Base-by-base conservation (phyloP, 805 yeast genomes). In the Cyberlindnera saturnus region DNA sequence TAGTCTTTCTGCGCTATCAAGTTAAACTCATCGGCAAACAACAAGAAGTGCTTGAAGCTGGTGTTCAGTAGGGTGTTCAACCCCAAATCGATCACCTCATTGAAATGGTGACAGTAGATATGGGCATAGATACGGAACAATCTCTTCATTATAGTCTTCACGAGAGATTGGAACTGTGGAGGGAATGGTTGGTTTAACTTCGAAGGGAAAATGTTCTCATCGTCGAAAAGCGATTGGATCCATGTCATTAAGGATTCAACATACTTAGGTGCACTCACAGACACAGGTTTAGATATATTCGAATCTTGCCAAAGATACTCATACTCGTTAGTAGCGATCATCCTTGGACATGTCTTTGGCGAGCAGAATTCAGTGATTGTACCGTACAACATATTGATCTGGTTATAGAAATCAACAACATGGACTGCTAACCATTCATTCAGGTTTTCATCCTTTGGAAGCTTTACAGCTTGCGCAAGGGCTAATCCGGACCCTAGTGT, bases 351-450 rank as follows among this genome's bases (percentile, higher is more conserved):
- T 3, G 95, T 76, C n/a, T 69, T 64, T 3, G 98, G 97, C 0
- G 97, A 88, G 63, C 99, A 93, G 59, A 93, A 90, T 65, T 89
- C 96, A 1, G 98, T 91, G 50, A 93, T 86, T 4, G 97, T 81
- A 9, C 97, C 96, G 56, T 93, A 91, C 7, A 91, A 70, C 99
- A 91, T 93, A 65, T 91, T 91, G 52, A 91, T 82, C 62, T 91
- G 99, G 62, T 90, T 90, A 67, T 86, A 91, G 60, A 91, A 93
- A 63, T 91, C 98, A 15, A 90, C 97, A n/a, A 91, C 93, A 61
- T 91, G 96, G 11, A 90, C 95, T 0, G 99, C 98, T 44, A 91
- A 66, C 99, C 99, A 91, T 62, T 91, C 99, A 55, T 84, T 82
- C 43, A 81, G 60, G 56, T 87, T 93, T 64, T 91, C 99, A 47